These are phyloP conservation scores for Lactarius indigo DNA, from an alignment of 768 basidiomycete species.

Conservation along the genomic window DNA sequence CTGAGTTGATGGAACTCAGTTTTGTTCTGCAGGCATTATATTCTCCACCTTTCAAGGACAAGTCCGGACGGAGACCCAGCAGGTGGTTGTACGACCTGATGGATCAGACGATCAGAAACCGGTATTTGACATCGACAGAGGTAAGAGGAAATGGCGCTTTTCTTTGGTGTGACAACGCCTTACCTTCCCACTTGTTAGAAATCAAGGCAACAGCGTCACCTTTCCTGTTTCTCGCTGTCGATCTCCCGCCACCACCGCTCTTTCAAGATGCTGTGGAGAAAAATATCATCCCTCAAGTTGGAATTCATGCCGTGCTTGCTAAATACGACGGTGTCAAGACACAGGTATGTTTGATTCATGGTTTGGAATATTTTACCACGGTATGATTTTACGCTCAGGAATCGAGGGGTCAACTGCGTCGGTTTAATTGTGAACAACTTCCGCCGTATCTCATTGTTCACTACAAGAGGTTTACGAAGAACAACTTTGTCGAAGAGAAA, in stretches of 20 bases:
- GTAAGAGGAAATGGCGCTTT: constrained; percentile 41
- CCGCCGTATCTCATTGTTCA: constrained; percentile 93
- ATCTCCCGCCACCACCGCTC: constrained; percentile 94
- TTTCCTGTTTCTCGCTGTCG: constrained; percentile 93
- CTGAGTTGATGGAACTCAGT: constrained; percentile 8
- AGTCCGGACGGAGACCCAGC: constrained; percentile 88
- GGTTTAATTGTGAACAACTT: constrained; percentile 86
- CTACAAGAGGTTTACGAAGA: constrained; percentile 96
- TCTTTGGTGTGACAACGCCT: neutral
- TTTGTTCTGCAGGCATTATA: constrained; percentile 62
- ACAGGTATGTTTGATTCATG: constrained; percentile 50
- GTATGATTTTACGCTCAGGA: constrained; percentile 48
- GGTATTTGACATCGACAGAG: constrained; percentile 91
- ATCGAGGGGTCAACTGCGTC: constrained; percentile 75
- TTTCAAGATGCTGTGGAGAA: constrained; percentile 97
- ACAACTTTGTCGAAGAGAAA: constrained; percentile 95
- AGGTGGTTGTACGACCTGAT: constrained; percentile 81
- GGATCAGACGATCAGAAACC: constrained; percentile 75
- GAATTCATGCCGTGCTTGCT: constrained; percentile 80
- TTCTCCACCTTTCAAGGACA: constrained; percentile 95
- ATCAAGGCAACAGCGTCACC: constrained; percentile 83
- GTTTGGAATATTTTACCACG: constrained; percentile 25
- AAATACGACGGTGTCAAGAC: constrained; percentile 94
- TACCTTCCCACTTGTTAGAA: constrained; percentile 45
- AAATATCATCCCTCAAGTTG: constrained; percentile 98